Percentiles rank a stretch among this genome's conserved stretches.
These are phyloP conservation scores for Lunularia cruciata DNA, from an alignment of 225 moss, liverwort and hornwort species.

Conservation along the genomic window DNA sequence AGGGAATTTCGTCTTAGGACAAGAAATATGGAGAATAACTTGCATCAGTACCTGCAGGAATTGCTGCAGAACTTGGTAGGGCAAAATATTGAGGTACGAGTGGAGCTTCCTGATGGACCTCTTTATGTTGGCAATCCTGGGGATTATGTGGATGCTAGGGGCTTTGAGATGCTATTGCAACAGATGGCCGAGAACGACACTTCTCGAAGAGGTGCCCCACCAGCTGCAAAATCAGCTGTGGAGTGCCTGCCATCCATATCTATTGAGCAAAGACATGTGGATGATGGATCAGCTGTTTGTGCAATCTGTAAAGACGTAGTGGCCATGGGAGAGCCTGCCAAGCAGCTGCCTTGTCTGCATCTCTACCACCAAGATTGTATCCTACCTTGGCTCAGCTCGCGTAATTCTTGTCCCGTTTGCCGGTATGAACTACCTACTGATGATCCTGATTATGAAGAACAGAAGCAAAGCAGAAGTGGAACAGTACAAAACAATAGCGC, in stretches of 20 bases:
- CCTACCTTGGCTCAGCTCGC: conserved; percentile 51
- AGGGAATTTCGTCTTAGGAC: conserved; percentile 49
- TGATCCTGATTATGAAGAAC: conserved; percentile 60
- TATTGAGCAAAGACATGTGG: conserved; percentile 46
- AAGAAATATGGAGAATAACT: conserved; percentile 52
- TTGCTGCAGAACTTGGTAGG: conserved; percentile 53
- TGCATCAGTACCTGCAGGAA: conserved; percentile 57
- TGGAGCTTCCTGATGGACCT: conserved; percentile 52
- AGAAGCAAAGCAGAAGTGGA: conserved; percentile 39
- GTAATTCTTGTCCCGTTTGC: conserved; percentile 60
- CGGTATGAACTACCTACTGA: conserved; percentile 61
- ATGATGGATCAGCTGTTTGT: conserved; percentile 56
- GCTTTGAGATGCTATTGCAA: conserved; percentile 57
- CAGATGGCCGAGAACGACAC: conserved; percentile 62
- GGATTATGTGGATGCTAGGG: conserved; percentile 58
- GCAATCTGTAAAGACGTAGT: conserved; percentile 57
- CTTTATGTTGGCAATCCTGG: conserved; percentile 58
- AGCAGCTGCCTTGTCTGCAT: conserved; percentile 53
- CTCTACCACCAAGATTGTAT: conserved; percentile 60
- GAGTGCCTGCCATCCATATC: conserved; percentile 45
- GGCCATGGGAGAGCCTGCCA: conserved; percentile 53
- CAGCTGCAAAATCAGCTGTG: conserved; percentile 47
- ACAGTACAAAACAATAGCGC: conserved; percentile 19
- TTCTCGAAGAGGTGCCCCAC: conserved; percentile 55
- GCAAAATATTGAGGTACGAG: conserved; percentile 56